Conservation (phyloP, 371 early-diverging fungal species). For the Apophysomyces ossiformis region DNA sequence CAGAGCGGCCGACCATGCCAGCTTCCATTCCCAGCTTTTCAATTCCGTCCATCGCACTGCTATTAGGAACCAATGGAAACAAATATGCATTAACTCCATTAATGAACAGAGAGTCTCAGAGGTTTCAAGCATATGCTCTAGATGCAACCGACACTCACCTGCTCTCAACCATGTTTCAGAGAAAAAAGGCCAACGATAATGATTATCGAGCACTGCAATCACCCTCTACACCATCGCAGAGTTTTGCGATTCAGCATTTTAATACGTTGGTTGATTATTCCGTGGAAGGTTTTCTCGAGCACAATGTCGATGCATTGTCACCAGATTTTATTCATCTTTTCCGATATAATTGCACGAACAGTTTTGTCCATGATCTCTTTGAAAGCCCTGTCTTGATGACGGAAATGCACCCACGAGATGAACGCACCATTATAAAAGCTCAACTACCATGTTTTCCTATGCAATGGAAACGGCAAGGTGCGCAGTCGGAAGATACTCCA, state of each 20-base stretch:
- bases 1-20: slow-evolving; percentile 8
- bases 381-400: slow-evolving; percentile 45
- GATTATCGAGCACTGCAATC: slow-evolving; percentile 25
- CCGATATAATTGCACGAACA: slow-evolving; percentile 66
- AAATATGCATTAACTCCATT: slow-evolving; percentile 26
- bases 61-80: slow-evolving; percentile 23
- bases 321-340: slow-evolving; percentile 84
- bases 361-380: slow-evolving; percentile 66
- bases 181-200: slow-evolving; percentile 22
- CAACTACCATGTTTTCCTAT: slow-evolving; percentile 49
- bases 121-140: slow-evolving; percentile 40
- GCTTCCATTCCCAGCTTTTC: slow-evolving; percentile 15
- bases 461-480: neutral
- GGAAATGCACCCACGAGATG: slow-evolving; percentile 59
- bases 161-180: slow-evolving; percentile 32
- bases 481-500: slow-evolving; percentile 21
- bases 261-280: slow-evolving; percentile 72
- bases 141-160: slow-evolving; percentile 51
- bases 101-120: slow-evolving; percentile 36
- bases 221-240: slow-evolving; percentile 33
- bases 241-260: slow-evolving; percentile 77
- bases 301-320: slow-evolving; percentile 69
- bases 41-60: slow-evolving; percentile 13
- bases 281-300: slow-evolving; percentile 72
- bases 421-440: slow-evolving; percentile 62